Evolutionary conservation across 768 basidiomycete genomes (phyloP), one percentile per base, ranked within the genome.

Genomic region (Flagelloscypha sp.): DNA sequence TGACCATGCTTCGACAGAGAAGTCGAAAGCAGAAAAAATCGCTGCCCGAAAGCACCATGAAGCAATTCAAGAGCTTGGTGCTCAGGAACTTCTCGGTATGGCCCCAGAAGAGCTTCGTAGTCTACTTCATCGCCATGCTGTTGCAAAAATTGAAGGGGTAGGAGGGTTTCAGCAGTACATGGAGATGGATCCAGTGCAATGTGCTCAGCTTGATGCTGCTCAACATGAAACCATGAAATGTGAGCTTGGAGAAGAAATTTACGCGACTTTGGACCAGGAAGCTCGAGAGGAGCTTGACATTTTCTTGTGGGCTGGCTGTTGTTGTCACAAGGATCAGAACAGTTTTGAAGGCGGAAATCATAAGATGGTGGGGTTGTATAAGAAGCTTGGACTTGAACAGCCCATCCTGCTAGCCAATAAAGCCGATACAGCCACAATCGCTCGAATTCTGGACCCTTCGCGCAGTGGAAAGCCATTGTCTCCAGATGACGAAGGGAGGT

Each of bases 91-190:
- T 10, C 18, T 29, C 1, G 29, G 37, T 9, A 45, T 41, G 30
- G 27, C 23, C 9, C 32, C 30, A 13, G 30, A 29, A 13, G 44
- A 54, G 18, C 34, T 55, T n/a, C 25, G 53, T 3, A 17, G 31
- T 5, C 42, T 48, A 13, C 34, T 56, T n/a, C 28, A 23, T 9
- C 35, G 42, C 6, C 43, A 41, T 43, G 48, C 46, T 21, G 37
- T 19, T 8, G 42, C 47, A 29, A 56, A 53, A 36, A 46, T 52
- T 30, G 40, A 31, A 1, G 38, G 48, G 2, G 46, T 41, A 16
- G 59, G 59, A 24, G 57, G 57, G 7, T 28, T 27, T 6, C 46
- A 43, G 6, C 38, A 24, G 30, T 61, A 57, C 53, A 32, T 50
- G 21, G 30, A n/a, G 6, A 20, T 57, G 22, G 29, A 45, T 22